Percentiles rank a stretch among this genome's conserved stretches.
Evolutionary conservation across 371 early-diverging fungal genomes (phyloP).

Genomic region (Rhizomucor pusillus): DNA sequence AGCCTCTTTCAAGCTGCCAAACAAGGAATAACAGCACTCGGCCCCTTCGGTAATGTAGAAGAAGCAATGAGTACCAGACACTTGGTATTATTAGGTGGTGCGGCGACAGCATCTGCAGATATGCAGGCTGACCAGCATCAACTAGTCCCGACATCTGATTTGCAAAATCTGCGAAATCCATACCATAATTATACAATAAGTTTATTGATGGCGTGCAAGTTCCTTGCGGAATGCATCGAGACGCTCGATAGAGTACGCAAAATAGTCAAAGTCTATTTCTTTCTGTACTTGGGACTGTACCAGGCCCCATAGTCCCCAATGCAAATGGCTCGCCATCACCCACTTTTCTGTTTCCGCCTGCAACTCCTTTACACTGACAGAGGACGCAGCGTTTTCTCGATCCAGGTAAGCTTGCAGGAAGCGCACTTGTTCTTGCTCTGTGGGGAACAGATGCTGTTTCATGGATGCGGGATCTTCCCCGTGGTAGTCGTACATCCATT

Average conservation of each 20-base stretch:
- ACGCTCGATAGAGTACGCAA: constrained; percentile 68
- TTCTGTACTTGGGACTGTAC: constrained; percentile 66
- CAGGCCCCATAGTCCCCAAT: constrained; percentile 87
- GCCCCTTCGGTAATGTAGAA: too few species aligned
- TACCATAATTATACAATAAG: neutral
- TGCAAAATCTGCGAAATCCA: too few species aligned
- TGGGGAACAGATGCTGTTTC: constrained; percentile 56
- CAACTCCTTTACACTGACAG: constrained; percentile 22
- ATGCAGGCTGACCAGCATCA: too few species aligned
- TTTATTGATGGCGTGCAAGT: neutral
- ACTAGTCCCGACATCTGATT: too few species aligned
- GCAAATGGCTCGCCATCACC: constrained; percentile 64
- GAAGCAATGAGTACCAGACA: too few species aligned
- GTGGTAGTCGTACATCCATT: constrained; percentile 87
- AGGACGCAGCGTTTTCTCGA: constrained; percentile 10
- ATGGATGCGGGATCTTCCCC: constrained; percentile 53
- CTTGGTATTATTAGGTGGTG: too few species aligned
- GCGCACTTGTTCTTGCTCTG: constrained; percentile 48
- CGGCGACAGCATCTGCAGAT: too few species aligned
- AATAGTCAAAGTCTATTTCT: constrained; percentile 83
- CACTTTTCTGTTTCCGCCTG: constrained; percentile 46
- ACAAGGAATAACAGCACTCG: too few species aligned
- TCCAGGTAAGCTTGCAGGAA: constrained; percentile 71
- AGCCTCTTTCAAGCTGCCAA: too few species aligned
- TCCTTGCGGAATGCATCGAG: constrained; percentile 48